These are phyloP conservation scores for Trypanosoma platydactyli DNA, from an alignment of 208 protist genomes.

Conservation along the genomic window DNA sequence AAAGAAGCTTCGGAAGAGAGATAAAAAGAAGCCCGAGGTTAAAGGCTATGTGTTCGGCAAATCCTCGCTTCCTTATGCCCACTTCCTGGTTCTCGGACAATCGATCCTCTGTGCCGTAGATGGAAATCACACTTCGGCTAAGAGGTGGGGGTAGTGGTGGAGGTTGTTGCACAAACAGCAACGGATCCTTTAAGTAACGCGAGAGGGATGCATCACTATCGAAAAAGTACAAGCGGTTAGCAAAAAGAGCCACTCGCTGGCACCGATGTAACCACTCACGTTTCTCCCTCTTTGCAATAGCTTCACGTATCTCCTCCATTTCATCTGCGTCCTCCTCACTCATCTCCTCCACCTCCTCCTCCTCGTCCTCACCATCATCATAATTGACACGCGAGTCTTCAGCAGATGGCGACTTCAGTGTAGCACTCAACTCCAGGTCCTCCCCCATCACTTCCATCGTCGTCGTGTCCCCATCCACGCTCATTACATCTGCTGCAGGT, in stretches of 20 bases:
- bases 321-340: conserved; percentile 73
- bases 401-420: too few relatives aligned
- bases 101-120: conserved; percentile 7
- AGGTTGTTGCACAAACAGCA: conserved; percentile 66
- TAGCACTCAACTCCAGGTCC: too few relatives aligned
- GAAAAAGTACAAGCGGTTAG: conserved; percentile 77
- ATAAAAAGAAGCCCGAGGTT: conserved; percentile 63
- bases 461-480: too few relatives aligned
- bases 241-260: conserved; percentile 54
- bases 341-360: too few relatives aligned
- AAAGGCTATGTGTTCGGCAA: conserved; percentile 73
- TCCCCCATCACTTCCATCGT: background rate
- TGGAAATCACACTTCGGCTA: conserved; percentile 24
- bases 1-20: conserved; percentile 70
- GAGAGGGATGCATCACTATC: conserved; percentile 52
- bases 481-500: too few relatives aligned
- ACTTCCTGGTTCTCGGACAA: conserved; percentile 8
- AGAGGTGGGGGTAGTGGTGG: conserved; percentile 52
- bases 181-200: conserved; percentile 69
- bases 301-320: conserved; percentile 65
- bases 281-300: conserved; percentile 32
- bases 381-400: too few relatives aligned
- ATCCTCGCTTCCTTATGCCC: conserved; percentile 45
- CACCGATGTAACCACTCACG: conserved; percentile 31
- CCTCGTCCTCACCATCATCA: conserved; percentile 37